A percentile compares a stretch with the other conserved stretches of the same genome.
phyloP scores from a whole-genome alignment of 1,284 basidiomycete species.

The Inonotus hispidus region DNA sequence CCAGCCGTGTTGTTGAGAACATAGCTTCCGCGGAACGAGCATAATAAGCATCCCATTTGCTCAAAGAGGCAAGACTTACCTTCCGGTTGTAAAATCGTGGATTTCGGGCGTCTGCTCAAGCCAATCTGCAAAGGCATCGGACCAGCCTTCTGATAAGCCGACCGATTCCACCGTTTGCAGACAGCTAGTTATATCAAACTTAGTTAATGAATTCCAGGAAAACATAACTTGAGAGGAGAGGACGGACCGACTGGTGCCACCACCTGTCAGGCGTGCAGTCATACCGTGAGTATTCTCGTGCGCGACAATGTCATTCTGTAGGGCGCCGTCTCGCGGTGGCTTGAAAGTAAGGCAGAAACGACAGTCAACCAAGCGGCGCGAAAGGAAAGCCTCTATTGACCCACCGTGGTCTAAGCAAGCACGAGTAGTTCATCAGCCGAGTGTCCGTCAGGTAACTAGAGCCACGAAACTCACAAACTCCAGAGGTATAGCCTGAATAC shows the following conservation, averaged over 20 bases:
- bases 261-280: conserved; percentile 47
- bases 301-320: conserved; percentile 45
- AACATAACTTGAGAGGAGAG: neutral
- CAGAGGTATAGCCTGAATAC: conserved; percentile 36
- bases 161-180: conserved; percentile 44
- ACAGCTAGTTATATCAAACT: conserved; percentile 29
- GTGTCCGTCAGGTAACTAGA: no score
- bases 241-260: conserved; percentile 36
- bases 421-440: no score
- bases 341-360: neutral
- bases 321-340: conserved; percentile 40
- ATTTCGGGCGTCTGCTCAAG: conserved; percentile 33
- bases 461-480: conserved; percentile 28
- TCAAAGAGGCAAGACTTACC: conserved; percentile 20
- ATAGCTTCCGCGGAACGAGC: conserved; percentile 14
- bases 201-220: no score
- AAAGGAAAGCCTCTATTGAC: no score
- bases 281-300: conserved; percentile 49
- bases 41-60: neutral
- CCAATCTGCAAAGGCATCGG: conserved; percentile 47
- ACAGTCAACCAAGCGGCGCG: no score
- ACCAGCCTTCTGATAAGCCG: conserved; percentile 52
- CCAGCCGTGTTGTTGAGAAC: conserved; percentile 27
- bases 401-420: no score
- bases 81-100: conserved; percentile 37